A percentile compares a stretch with the other conserved stretches of the same genome.
These are phyloP conservation scores for Triticum dicoccoides DNA, from an alignment of 176 grass and related monocot genomes.

Conservation along the genomic window DNA sequence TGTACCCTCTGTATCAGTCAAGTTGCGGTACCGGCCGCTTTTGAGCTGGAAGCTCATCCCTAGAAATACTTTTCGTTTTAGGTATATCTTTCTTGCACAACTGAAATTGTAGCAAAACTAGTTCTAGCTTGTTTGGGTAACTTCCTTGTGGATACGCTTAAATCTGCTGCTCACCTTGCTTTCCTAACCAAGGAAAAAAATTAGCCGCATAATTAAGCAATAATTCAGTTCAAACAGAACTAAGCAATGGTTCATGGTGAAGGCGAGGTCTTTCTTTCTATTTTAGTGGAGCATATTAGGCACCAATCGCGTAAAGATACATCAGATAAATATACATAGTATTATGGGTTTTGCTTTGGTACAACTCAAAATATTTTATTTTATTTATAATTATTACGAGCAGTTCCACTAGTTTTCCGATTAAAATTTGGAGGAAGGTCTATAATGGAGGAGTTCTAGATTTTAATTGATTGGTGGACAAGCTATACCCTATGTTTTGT, in stretches of 20 bases:
- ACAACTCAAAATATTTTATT: neutral
- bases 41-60: neutral
- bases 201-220: neutral
- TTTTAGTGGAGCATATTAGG: neutral
- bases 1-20: neutral
- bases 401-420: neutral
- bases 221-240: no score
- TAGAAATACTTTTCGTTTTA: constrained; percentile 9
- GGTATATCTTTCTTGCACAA: constrained; percentile 19
- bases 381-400: neutral
- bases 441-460: neutral
- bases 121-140: neutral
- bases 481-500: neutral
- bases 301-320: neutral
- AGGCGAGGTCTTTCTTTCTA: neutral
- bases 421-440: no score
- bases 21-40: neutral
- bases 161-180: neutral
- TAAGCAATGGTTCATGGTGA: neutral
- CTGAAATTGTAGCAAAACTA: neutral
- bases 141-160: neutral
- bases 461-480: neutral
- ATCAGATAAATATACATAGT: neutral
- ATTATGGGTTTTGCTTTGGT: neutral
- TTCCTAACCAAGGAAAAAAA: neutral